A percentile compares a stretch with the other conserved stretches of the same genome.
These are phyloP conservation scores for Corchorus olitorius DNA, from an alignment of 345 rosid species.

Conservation along the genomic window DNA sequence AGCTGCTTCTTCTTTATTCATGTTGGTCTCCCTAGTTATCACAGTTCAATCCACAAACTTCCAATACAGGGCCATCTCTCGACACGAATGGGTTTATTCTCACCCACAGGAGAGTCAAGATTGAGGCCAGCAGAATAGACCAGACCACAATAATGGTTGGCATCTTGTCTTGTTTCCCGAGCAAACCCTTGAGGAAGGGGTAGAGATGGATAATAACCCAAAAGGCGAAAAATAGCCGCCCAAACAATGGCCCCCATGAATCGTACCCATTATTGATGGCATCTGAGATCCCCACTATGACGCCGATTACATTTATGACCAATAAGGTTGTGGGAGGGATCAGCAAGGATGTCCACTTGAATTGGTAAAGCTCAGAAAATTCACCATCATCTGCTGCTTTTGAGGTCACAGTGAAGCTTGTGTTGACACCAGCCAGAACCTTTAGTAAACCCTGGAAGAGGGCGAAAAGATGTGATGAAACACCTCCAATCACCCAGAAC, in stretches of 20 bases:
- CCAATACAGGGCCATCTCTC: slow-evolving; percentile 82
- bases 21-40: slow-evolving; percentile 53
- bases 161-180: slow-evolving; percentile 94
- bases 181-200: slow-evolving; percentile 98
- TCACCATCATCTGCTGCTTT: slow-evolving; percentile 95
- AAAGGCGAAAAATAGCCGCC: slow-evolving; percentile 86
- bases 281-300: slow-evolving; percentile 88
- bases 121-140: slow-evolving; percentile 93
- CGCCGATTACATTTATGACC: slow-evolving; percentile 84
- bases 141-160: slow-evolving; percentile 93
- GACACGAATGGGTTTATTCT: slow-evolving; percentile 88
- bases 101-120: slow-evolving; percentile 94
- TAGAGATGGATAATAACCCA: slow-evolving; percentile 96
- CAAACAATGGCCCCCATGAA: slow-evolving; percentile 97
- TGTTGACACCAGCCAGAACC: slow-evolving; percentile 92
- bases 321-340: slow-evolving; percentile 87
- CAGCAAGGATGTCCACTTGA: slow-evolving; percentile 95
- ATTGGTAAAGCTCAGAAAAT: slow-evolving; percentile 90
- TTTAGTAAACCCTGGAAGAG: slow-evolving; percentile 94
- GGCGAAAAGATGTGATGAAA: slow-evolving; percentile 91
- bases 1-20: slow-evolving; percentile 18
- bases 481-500: slow-evolving; percentile 99
- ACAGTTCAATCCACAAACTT: slow-evolving; percentile 90
- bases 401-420: slow-evolving; percentile 93
- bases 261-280: slow-evolving; percentile 98